Evolutionary conservation across 768 basidiomycete species (phyloP).

Genomic region (Artomyces pyxidatus): DNA sequence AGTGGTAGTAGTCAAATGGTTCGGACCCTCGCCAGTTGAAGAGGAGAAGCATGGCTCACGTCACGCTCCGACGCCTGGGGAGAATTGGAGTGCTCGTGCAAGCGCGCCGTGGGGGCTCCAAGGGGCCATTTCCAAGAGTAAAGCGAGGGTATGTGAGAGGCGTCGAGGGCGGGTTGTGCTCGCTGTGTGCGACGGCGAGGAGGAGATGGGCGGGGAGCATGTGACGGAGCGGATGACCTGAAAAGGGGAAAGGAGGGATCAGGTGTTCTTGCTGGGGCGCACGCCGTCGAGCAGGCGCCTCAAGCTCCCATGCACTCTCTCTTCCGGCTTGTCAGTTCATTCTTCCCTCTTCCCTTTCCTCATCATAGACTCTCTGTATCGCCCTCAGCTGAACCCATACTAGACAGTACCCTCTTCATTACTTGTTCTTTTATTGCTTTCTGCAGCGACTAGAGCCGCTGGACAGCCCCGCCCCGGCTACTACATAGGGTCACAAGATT

Average conservation of each 20-base stretch:
- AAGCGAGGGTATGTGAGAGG: too few relatives aligned
- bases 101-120: too few relatives aligned
- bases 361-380: not conserved
- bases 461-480: not conserved
- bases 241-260: slow-evolving; percentile 1
- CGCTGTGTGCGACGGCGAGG: not conserved
- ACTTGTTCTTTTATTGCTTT: slow-evolving; percentile 3
- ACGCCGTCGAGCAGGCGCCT: too few relatives aligned
- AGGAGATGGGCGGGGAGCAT: not conserved
- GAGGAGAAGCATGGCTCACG: too few relatives aligned
- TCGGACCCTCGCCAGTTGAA: too few relatives aligned
- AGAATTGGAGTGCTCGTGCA: too few relatives aligned
- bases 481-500: not conserved
- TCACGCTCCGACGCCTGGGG: too few relatives aligned
- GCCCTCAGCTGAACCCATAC: not conserved
- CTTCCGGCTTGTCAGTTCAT: too few relatives aligned
- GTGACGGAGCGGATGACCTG: not conserved
- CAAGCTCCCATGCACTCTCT: not conserved
- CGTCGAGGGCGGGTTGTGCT: not conserved
- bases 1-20: too few relatives aligned
- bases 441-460: slow-evolving; percentile 3
- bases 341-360: not conserved
- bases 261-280: not conserved
- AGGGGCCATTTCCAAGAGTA: too few relatives aligned
- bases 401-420: not conserved